Percentiles rank a stretch among this genome's conserved stretches.
Evolutionary conservation across 2,329 filamentous ascomycete species (phyloP).

Genomic region (Penicillium brasilianum): DNA sequence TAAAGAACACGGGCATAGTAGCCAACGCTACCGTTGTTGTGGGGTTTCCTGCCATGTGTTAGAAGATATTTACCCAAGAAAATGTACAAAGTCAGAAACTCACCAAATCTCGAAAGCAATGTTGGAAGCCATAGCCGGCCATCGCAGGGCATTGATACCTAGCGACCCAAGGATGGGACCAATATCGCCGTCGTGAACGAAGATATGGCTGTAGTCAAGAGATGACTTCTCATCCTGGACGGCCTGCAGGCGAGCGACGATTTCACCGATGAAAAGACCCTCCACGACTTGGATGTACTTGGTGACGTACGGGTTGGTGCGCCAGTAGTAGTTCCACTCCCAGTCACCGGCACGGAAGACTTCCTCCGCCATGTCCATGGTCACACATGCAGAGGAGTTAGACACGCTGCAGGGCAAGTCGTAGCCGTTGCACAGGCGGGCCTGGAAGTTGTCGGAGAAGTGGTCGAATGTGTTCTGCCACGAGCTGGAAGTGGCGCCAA

Average conservation of each 20-base stretch:
- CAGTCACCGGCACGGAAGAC: conserved; percentile 50
- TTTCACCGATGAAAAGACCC: conserved; percentile 46
- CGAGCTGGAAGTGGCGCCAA: conserved; percentile 34
- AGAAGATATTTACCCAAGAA: neutral
- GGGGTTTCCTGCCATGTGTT: conserved; percentile 19
- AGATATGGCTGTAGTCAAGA: conserved; percentile 42
- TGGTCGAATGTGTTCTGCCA: conserved; percentile 47
- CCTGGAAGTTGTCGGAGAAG: conserved; percentile 50
- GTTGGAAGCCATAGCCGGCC: conserved; percentile 48
- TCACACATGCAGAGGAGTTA: conserved; percentile 40
- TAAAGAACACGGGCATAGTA: conserved; percentile 39
- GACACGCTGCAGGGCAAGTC: conserved; percentile 39
- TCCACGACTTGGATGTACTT: conserved; percentile 46
- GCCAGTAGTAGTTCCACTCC: conserved; percentile 51
- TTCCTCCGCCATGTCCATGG: conserved; percentile 38
- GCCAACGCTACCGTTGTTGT: neutral
- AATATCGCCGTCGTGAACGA: conserved; percentile 48
- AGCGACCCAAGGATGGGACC: conserved; percentile 43
- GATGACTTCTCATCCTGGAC: conserved; percentile 30
- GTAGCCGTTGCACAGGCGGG: conserved; percentile 48
- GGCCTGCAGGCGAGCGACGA: conserved; percentile 38
- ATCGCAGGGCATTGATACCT: conserved; percentile 44
- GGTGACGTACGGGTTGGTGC: conserved; percentile 39
- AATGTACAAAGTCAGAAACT: conserved; percentile 5
- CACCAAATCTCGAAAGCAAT: conserved; percentile 48